Evolutionary conservation across 495 filamentous ascomycete species (phyloP), one percentile per base, ranked within the genome.

Genomic region (Bacidia rubella): DNA sequence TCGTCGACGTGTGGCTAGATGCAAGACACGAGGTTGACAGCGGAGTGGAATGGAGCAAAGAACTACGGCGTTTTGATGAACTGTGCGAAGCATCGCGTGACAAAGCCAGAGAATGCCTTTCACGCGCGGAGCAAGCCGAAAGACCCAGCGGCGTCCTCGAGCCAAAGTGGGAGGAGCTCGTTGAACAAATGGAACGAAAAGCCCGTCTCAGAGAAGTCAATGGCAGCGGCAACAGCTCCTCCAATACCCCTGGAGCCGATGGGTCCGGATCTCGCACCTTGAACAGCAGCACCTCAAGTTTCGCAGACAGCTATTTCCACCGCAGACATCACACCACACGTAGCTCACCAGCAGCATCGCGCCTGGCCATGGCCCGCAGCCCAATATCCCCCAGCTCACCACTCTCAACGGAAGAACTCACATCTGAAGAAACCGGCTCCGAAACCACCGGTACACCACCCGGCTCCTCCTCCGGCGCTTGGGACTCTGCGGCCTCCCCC

Each of bases 1-100:
- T 99, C 17, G 83, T 94, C 45, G 81, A 82, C 51, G 74, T 97
- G 29, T 99, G 92, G 92, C 74, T 92, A 15, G 83, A 66, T 54
- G 68, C 66, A 42, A 73, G 68, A 1, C 61, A 71, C 19, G 65
- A 76, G 29, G 46, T 71, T 55, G 66, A 70, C 54, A 60, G 62
- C 11, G 61, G 56, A 27, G 54, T 72, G 15, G 53, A 63, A 29
- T 72, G 80, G 39, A 76, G 79, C 47, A 80, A 81, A 27, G 81
- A 87, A 45, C 61, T 90, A 20, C 65, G 70, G 23, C 65, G 67
- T 26, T 98, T 98, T 67, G 85, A 96, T 59, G 65, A 77, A 1
- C 65, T 86, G 7, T 95, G 90, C 57, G 59, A 81, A 32, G 68
- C 66, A n/a, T 71, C 95, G 2, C 80, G 84, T 53, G 73, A 78